Percentiles rank a stretch among this genome's conserved stretches.
These are phyloP conservation scores for Lipomyces sp. DNA, from an alignment of 805 yeast species.

Conservation along the genomic window DNA sequence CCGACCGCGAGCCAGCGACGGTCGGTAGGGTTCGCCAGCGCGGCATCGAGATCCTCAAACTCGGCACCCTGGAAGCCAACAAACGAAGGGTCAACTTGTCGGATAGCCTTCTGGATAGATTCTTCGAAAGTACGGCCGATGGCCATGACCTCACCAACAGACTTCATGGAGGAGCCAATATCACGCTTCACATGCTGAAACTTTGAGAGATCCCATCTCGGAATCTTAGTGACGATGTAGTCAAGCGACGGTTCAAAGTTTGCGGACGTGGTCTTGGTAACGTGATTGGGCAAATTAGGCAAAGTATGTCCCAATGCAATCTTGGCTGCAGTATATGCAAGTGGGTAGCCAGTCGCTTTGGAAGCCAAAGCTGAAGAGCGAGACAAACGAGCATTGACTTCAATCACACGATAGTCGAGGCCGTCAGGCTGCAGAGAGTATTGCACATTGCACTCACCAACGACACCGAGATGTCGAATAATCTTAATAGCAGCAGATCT, in stretches of 20 bases:
- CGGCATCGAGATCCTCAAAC: conserved; percentile 71
- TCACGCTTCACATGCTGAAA: conserved; percentile 93
- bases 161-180: conserved; percentile 94
- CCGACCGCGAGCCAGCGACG: conserved; percentile 98
- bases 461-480: conserved; percentile 96
- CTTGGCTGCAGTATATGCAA: conserved; percentile 98
- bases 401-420: conserved; percentile 91
- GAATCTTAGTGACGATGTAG: conserved; percentile 94
- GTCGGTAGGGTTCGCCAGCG: conserved; percentile 83
- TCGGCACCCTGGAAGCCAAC: conserved; percentile 86
- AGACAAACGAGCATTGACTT: conserved; percentile 94
- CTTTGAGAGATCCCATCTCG: conserved; percentile 96
- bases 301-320: conserved; percentile 91
- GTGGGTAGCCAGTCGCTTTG: conserved; percentile 97
- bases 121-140: conserved; percentile 98
- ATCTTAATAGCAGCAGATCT: conserved; percentile 96
- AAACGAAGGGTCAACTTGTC: conserved; percentile 90
- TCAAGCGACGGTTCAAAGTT: conserved; percentile 96
- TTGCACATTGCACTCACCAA: conserved; percentile 98
- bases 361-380: conserved; percentile 98
- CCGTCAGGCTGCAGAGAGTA: conserved; percentile 96
- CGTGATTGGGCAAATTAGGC: conserved; percentile 94
- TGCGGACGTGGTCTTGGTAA: conserved; percentile 92
- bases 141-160: conserved; percentile 99
- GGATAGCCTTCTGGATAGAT: conserved; percentile 89